Evolutionary conservation across 1,284 basidiomycete genomes (phyloP), one percentile per base, ranked within the genome.

Genomic region (Chalciporus sp.): DNA sequence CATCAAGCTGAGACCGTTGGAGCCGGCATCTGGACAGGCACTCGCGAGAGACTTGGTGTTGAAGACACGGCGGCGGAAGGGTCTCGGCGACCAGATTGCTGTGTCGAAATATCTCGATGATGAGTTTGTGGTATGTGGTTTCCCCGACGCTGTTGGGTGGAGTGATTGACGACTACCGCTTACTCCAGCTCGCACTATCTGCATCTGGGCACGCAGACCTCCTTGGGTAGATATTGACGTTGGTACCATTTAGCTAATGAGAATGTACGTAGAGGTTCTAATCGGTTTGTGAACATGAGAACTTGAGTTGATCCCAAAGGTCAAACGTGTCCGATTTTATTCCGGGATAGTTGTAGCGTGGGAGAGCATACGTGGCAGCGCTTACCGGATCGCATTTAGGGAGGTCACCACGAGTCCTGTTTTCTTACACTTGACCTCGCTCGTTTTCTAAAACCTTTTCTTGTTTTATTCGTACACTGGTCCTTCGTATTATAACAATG

Each of bases 61-160:
- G 52, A 99, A 99, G 78, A 98, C 95, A 40, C 85, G 97, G 61
- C 82, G 97, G 73, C 82, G 97, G 68, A 99, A 99, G 73, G 95
- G 95, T 20, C 81, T 97, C 46, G 92, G 92, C 39, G 94, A 96
- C 72, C 90, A 92, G 72, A 95, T 95, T 59, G 92, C 94, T 5
- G 93, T 95, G 56, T 93, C 92, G 44, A 95, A 95, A 74, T 96
- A 95, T 74, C 74, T 96, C 67, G 94, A 96, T 71, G 94, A 95
- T 67, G 94, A 95, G 77, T 92, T 92, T 78, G 88, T 92, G 76
- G 90, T 92, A 71, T 69, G 87, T 82, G 37, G 26, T 53, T 44
- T 68, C 70, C 51, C 41, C 52, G 20, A 28, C 41, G 41, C 26
- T 20, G 4, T 7, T 43, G 33, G 47, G 37, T 9, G 35, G 29